phyloP scores from a whole-genome alignment of 345 rosid genomes.

The Bretschneidera sinensis region DNA sequence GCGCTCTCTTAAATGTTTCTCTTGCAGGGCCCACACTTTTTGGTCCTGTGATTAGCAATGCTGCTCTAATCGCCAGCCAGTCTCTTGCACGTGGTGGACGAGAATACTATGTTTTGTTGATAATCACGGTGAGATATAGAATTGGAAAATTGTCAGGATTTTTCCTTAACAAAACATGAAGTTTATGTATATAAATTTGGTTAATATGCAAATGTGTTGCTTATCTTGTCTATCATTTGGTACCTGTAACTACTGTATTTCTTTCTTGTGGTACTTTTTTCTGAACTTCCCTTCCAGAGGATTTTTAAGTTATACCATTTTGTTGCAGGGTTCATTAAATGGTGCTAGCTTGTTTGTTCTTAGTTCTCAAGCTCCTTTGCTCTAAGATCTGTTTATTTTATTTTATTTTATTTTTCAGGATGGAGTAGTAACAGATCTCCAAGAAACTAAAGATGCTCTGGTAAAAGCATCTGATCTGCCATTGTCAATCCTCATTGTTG shows the following conservation, averaged over 20 bases:
- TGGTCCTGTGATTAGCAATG: constrained; percentile 74
- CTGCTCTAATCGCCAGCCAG: constrained; percentile 66
- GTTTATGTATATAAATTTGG: background rate
- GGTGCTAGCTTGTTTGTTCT: constrained; percentile 3
- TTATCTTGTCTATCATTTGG: background rate
- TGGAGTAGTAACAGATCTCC: constrained; percentile 95
- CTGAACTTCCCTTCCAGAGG: background rate
- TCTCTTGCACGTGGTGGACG: constrained; percentile 57
- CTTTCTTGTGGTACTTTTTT: background rate
- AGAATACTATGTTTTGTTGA: constrained; percentile 72
- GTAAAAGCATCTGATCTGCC: constrained; percentile 95
- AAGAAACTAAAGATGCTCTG: constrained; percentile 87
- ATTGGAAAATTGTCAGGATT: background rate
- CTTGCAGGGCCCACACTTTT: constrained; percentile 96
- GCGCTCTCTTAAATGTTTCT: constrained; percentile 82
- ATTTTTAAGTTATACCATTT: constrained; percentile 4
- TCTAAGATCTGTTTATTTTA: background rate
- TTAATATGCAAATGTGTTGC: background rate
- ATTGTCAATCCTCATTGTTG: constrained; percentile 82
- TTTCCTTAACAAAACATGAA: constrained; percentile 1
- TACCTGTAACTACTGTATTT: too few species aligned
- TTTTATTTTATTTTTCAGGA: constrained; percentile 47
- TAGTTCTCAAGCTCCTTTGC: background rate
- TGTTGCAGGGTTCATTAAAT: background rate
- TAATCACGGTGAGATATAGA: constrained; percentile 68